phyloP scores from a whole-genome alignment of 768 basidiomycete genomes.

The Leccinum obscurum region DNA sequence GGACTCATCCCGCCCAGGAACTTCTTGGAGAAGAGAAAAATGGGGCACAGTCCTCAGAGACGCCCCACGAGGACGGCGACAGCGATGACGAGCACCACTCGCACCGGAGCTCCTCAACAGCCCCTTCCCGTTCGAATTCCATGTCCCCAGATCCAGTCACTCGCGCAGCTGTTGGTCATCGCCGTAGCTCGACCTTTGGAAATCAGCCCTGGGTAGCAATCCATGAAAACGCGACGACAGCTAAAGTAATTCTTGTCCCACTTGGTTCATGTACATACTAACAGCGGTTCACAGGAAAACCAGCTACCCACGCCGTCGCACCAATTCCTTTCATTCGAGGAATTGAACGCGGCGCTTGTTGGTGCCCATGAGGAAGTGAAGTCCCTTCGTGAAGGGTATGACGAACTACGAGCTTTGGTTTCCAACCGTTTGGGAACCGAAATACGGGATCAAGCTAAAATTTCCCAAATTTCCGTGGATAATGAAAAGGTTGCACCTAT shows the following conservation, averaged over 20 bases:
- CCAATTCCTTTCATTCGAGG: slow-evolving; percentile 25
- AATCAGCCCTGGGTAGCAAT: slow-evolving; percentile 17
- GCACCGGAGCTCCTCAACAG: slow-evolving; percentile 8
- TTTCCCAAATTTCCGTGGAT: neutral
- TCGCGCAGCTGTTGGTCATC: slow-evolving; percentile 9
- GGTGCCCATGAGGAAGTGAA: slow-evolving; percentile 26
- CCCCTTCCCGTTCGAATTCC: slow-evolving; percentile 15
- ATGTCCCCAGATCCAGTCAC: slow-evolving; percentile 15
- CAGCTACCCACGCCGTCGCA: neutral
- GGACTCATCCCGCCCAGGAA: neutral
- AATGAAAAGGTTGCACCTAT: neutral
- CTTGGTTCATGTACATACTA: neutral
- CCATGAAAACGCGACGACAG: slow-evolving; percentile 3
- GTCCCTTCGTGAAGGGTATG: slow-evolving; percentile 28
- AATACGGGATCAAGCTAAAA: neutral
- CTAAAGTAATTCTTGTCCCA: slow-evolving; percentile 10
- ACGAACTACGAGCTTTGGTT: slow-evolving; percentile 22
- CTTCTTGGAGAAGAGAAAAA: neutral
- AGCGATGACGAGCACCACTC: slow-evolving; percentile 22
- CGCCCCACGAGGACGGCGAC: slow-evolving; percentile 9
- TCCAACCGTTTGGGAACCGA: slow-evolving; percentile 13
- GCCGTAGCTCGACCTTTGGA: slow-evolving; percentile 28
- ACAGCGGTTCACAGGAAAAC: slow-evolving; percentile 14
- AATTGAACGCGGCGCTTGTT: slow-evolving; percentile 26
- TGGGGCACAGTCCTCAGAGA: neutral